phyloP scores from a whole-genome alignment of 306 rosid genomes.

The Castanospermum australe region DNA sequence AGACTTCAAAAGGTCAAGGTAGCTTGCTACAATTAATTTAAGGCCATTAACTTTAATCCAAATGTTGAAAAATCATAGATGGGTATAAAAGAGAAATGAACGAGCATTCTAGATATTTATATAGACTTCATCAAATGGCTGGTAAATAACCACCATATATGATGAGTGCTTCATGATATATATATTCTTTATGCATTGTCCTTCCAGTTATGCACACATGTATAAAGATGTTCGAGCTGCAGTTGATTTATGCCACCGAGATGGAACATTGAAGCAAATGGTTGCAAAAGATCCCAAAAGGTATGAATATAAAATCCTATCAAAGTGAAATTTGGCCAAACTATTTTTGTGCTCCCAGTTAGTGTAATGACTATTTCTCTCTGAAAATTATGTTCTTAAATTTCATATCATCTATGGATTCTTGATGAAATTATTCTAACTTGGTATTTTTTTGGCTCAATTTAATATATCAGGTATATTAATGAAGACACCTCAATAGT shows the following conservation, averaged over 20 bases:
- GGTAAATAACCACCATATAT: neutral
- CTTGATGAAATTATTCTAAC: constrained; percentile 19
- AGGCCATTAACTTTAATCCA: neutral
- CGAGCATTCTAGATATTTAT: neutral
- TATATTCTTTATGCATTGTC: neutral
- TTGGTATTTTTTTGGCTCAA: constrained; percentile 4
- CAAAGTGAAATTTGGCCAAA: constrained; percentile 8
- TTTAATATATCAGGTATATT: constrained; percentile 63
- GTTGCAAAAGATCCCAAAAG: constrained; percentile 88
- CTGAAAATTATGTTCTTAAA: constrained; percentile 12
- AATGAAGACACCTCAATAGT: constrained; percentile 76
- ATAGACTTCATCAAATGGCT: neutral
- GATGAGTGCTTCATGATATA: neutral
- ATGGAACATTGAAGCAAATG: constrained; percentile 97
- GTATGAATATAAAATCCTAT: constrained; percentile 42
- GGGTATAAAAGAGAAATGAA: neutral
- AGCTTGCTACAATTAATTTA: neutral
- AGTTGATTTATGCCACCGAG: constrained; percentile 96
- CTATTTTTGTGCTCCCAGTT: neutral
- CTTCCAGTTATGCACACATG: constrained; percentile 77
- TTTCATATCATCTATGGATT: constrained; percentile 12
- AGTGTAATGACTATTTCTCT: constrained; percentile 12
- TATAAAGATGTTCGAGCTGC: constrained; percentile 99
- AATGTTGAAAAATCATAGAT: neutral
- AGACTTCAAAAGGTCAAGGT: neutral